These are phyloP conservation scores for Talaromyces amestolkiae DNA, from an alignment of 2,329 filamentous ascomycete species.

Conservation along the genomic window DNA sequence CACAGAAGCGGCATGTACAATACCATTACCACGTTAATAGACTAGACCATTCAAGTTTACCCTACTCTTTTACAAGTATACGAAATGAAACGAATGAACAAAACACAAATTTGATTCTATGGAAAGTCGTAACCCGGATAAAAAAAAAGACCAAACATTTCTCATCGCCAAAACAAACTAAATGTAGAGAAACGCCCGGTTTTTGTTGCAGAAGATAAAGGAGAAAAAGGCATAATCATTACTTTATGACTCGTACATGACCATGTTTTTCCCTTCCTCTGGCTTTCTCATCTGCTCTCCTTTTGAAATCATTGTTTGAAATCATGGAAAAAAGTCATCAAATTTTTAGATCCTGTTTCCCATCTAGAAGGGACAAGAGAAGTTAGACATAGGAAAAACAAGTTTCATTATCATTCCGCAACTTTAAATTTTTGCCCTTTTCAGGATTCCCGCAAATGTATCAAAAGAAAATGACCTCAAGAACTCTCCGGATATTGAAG, in stretches of 20 bases:
- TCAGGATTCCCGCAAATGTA: constrained; percentile 4
- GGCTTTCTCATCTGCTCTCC: neutral
- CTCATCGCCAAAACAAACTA: constrained; percentile 15
- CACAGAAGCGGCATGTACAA: neutral
- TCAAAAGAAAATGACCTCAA: constrained; percentile 2
- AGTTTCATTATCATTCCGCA: constrained; percentile 17
- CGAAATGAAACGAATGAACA: constrained; percentile 2
- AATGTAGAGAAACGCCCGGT: constrained; percentile 6
- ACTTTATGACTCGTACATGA: constrained; percentile 9
- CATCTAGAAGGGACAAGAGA: neutral
- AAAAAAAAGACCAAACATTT: neutral
- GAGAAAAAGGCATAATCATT: constrained; percentile 8
- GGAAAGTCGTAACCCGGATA: neutral
- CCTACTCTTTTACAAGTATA: neutral
- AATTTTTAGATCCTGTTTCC: constrained; percentile 4
- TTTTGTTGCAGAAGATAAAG: neutral
- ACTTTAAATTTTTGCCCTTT: constrained; percentile 6
- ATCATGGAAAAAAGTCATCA: constrained; percentile 8
- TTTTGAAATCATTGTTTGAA: neutral
- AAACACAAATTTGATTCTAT: neutral
- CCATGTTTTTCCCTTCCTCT: neutral
- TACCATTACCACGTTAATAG: neutral
- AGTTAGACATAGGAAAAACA: constrained; percentile 14
- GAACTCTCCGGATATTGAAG: neutral
- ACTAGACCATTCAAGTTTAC: neutral